Evolutionary conservation across 768 basidiomycete species (phyloP).

Genomic region (Suillus bovinus): DNA sequence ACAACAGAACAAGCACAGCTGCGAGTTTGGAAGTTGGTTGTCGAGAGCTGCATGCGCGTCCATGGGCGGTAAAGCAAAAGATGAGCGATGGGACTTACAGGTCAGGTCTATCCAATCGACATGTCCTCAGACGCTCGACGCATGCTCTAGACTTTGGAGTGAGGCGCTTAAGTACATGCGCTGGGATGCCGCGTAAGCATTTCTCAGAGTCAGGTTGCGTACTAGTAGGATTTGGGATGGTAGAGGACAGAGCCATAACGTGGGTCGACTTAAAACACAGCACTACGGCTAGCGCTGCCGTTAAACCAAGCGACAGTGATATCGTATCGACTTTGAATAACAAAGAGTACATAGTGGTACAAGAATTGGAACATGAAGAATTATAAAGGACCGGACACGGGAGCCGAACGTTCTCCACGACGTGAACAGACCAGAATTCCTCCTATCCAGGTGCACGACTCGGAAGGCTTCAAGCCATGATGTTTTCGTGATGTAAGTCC

Average conservation of each 20-base stretch:
- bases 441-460: neutral
- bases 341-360: neutral
- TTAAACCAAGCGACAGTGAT: neutral
- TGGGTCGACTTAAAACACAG: neutral
- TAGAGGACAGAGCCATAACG: constrained; percentile 5
- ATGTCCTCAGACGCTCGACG: constrained; percentile 42
- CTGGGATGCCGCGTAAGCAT: neutral
- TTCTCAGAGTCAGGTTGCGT: neutral
- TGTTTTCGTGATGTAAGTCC: neutral
- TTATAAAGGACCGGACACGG: neutral
- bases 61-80: constrained; percentile 1
- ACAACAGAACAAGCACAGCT: constrained; percentile 80
- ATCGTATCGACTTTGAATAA: neutral
- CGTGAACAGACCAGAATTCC: neutral
- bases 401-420: neutral
- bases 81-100: constrained; percentile 45
- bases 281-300: neutral
- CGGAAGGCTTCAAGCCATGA: neutral
- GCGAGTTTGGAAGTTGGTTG: constrained; percentile 51
- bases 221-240: neutral
- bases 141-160: constrained; percentile 20
- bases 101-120: constrained; percentile 40
- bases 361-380: neutral
- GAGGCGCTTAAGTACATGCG: neutral
- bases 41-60: constrained; percentile 26